Evolutionary conservation across 2,329 filamentous ascomycete genomes (phyloP), one percentile per base, ranked within the genome.

Genomic region (Xylariaceae sp.): DNA sequence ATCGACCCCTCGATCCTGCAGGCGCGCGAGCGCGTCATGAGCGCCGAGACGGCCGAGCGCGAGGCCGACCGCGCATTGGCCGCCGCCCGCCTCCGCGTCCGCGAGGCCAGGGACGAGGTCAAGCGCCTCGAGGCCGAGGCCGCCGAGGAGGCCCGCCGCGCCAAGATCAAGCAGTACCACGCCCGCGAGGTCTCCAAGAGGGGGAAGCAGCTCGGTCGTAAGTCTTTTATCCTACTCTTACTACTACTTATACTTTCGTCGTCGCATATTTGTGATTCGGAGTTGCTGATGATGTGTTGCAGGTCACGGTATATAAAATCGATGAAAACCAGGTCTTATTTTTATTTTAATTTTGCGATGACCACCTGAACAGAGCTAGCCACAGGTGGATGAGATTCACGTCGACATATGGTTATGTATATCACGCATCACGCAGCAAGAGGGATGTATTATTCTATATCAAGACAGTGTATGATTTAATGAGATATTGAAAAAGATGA

Each of bases 201-300:
- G 36, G 80, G 77, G n/a, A 78, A 80, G 60, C 71, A 74, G n/a
- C 72, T 85, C 42, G 81, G 81, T 40, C 75, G 80, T 83, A 68
- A 65, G 75, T 78, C 3, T 15, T 16, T 12, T 13, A 1, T 21
- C n/a, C 15, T 19, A 12, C 42, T 33, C 7, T 26, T 28, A n/a
- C 16, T 17, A 23, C 12, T 15, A 5, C 28, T 21, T 15, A 26
- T 34, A 27, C 31, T 31, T 4, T 14, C n/a, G 9, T 18, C 23
- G 7, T 28, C 16, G 5, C 27, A 8, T 27, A 30, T 5, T 8
- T 27, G 11, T 24, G n/a, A n/a, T n/a, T n/a, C n/a, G n/a, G n/a
- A n/a, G n/a, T n/a, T n/a, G n/a, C n/a, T n/a, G n/a, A n/a, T n/a
- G n/a, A n/a, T n/a, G n/a, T n/a, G n/a, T n/a, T n/a, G n/a, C n/a